A percentile compares a stretch with the other conserved stretches of the same genome.
Evolutionary conservation across 2,329 filamentous ascomycete species (phyloP).

Genomic region (Pseudogymnoascus sp.): DNA sequence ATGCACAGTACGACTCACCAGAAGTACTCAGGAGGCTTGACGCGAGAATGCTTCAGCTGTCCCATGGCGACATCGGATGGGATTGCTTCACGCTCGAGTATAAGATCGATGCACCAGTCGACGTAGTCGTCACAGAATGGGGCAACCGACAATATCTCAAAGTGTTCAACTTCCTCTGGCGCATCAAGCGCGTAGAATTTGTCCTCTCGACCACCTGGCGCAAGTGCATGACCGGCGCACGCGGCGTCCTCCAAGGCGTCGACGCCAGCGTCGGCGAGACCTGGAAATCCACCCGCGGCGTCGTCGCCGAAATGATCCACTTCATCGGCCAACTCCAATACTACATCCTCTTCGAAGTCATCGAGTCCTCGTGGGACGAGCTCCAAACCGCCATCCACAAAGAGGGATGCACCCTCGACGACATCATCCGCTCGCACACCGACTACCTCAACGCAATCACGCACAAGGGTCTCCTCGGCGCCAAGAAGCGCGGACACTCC

Average conservation of each 20-base stretch:
- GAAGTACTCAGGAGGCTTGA: conserved; percentile 89
- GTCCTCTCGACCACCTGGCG: conserved; percentile 86
- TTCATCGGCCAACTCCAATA: conserved; percentile 96
- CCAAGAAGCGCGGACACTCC: conserved; percentile 42
- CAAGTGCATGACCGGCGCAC: conserved; percentile 87
- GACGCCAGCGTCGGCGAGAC: conserved; percentile 63
- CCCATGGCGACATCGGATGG: conserved; percentile 96
- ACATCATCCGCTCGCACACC: conserved; percentile 85
- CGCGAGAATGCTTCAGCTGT: conserved; percentile 95
- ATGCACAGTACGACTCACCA: conserved; percentile 88
- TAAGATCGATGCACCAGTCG: conserved; percentile 92
- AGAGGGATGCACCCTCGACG: conserved; percentile 85
- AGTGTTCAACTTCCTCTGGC: conserved; percentile 98
- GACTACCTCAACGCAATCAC: conserved; percentile 91
- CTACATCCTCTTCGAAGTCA: conserved; percentile 97
- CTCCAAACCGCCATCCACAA: conserved; percentile 74
- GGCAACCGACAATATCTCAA: conserved; percentile 95
- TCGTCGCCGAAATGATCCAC: conserved; percentile 95
- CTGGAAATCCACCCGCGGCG: conserved; percentile 85
- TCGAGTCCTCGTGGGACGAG: conserved; percentile 90
- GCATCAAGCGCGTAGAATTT: conserved; percentile 96
- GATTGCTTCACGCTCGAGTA: conserved; percentile 99
- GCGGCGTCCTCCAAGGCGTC: conserved; percentile 78
- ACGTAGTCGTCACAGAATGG: conserved; percentile 95
- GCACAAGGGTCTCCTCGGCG: conserved; percentile 86